A percentile compares a stretch with the other conserved stretches of the same genome.
Conservation (phyloP, 2,329 filamentous ascomycete genomes). For the Aureobasidium lini region DNA sequence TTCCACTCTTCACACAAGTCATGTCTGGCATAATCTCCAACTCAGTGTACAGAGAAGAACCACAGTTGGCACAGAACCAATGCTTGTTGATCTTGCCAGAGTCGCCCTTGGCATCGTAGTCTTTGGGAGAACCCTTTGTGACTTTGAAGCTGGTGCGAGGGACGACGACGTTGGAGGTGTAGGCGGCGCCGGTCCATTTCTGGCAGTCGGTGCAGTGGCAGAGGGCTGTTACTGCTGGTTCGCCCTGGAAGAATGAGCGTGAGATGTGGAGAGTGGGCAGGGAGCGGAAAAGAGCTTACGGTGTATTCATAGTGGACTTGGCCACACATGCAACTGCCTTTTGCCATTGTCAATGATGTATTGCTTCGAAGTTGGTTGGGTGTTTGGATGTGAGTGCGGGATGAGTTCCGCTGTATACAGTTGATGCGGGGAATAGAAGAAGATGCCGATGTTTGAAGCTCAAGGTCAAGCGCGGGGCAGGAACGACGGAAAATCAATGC, state of each 20-base stretch:
- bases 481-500: background rate
- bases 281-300: background rate
- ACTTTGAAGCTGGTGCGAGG: constrained; percentile 41
- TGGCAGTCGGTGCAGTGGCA: constrained; percentile 51
- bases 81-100: constrained; percentile 50
- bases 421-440: background rate
- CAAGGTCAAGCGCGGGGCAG: background rate
- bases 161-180: constrained; percentile 48
- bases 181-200: constrained; percentile 48
- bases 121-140: constrained; percentile 43
- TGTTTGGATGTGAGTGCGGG: background rate
- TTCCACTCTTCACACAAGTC: constrained; percentile 45
- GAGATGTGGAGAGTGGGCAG: background rate
- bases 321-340: constrained; percentile 26
- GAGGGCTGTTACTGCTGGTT: constrained; percentile 38
- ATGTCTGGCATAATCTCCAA: constrained; percentile 47
- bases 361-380: background rate
- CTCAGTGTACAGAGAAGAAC: constrained; percentile 45
- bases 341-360: constrained; percentile 18
- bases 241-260: constrained; percentile 25
- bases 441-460: background rate
- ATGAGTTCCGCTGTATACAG: background rate
- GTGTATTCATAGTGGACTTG: constrained; percentile 25
- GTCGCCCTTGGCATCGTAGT: constrained; percentile 41
- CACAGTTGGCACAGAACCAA: constrained; percentile 48